Conservation (phyloP, 2,329 filamentous ascomycete species). For the Ophiostoma ips region DNA sequence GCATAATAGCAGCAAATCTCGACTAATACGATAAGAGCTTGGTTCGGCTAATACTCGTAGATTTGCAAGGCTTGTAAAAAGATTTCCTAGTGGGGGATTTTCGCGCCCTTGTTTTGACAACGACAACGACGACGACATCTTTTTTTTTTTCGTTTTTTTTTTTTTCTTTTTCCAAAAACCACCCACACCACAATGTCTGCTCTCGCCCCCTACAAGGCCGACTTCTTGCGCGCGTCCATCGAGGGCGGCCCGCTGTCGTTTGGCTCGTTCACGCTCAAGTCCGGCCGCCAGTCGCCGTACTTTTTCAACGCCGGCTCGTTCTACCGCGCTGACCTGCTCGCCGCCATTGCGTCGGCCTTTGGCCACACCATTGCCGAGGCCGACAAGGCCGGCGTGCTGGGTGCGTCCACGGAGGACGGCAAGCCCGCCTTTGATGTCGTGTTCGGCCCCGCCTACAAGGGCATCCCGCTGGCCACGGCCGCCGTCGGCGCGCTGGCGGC, state of each 20-base stretch:
- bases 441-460: conserved; percentile 94
- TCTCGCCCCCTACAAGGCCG: conserved; percentile 52
- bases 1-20: too few species aligned
- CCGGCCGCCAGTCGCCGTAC: conserved; percentile 80
- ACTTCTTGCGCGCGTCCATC: conserved; percentile 58
- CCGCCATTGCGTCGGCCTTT: conserved; percentile 68
- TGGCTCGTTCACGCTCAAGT: conserved; percentile 81
- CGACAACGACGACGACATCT: too few species aligned
- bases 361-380: conserved; percentile 42
- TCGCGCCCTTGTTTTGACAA: background rate
- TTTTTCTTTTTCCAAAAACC: background rate
- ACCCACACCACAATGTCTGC: conserved; percentile 9
- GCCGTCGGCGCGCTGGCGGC: conserved; percentile 31
- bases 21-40: too few species aligned
- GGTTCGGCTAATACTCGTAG: too few species aligned
- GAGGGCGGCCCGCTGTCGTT: conserved; percentile 61
- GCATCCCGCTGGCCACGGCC: conserved; percentile 75
- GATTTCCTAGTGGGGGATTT: too few species aligned
- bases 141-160: too few species aligned
- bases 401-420: background rate
- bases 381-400: conserved; percentile 10
- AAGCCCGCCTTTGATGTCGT: conserved; percentile 56
- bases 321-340: conserved; percentile 65
- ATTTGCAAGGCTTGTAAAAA: too few species aligned
- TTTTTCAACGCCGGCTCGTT: conserved; percentile 96